Evolutionary conservation across 169 alveolate genomes (phyloP).

Genomic region (Cryptosporidium sp.): DNA sequence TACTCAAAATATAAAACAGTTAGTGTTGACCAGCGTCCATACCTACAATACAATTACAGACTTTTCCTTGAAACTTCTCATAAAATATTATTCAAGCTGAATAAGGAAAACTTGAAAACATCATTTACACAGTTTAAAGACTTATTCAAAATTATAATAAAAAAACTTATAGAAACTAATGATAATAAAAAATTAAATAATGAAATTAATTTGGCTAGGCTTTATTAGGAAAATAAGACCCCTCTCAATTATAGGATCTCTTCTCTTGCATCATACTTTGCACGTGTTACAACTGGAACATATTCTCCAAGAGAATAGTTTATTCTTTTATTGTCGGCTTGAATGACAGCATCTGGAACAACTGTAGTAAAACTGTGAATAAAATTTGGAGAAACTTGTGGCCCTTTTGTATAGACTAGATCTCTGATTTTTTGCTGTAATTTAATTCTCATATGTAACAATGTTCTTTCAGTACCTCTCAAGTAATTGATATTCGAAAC

Average conservation of each 20-base stretch:
- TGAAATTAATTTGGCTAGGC: background rate
- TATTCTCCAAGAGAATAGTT: conserved; percentile 67
- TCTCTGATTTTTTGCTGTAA: conserved; percentile 81
- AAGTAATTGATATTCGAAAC: conserved; percentile 86
- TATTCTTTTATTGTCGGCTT: conserved; percentile 65
- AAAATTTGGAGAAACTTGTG: conserved; percentile 85
- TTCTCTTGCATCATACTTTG: conserved; percentile 72
- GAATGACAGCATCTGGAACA: conserved; percentile 81
- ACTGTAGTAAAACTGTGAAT: conserved; percentile 82
- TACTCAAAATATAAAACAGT: background rate
- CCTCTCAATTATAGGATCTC: conserved; percentile 34
- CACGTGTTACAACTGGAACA: conserved; percentile 77
- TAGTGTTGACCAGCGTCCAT: background rate
- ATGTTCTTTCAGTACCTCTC: conserved; percentile 89
- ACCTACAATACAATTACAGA: background rate
- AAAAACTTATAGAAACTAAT: background rate
- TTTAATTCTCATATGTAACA: conserved; percentile 86
- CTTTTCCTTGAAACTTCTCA: background rate
- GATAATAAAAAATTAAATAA: background rate
- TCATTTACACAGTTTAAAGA: conserved; percentile 4
- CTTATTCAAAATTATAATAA: background rate
- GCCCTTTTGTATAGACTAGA: conserved; percentile 85
- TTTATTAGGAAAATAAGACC: background rate
- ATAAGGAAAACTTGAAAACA: background rate
- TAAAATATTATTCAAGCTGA: background rate